phyloP scores from a whole-genome alignment of 2,329 filamentous ascomycete species.

The Botryosphaeria agaves region DNA sequence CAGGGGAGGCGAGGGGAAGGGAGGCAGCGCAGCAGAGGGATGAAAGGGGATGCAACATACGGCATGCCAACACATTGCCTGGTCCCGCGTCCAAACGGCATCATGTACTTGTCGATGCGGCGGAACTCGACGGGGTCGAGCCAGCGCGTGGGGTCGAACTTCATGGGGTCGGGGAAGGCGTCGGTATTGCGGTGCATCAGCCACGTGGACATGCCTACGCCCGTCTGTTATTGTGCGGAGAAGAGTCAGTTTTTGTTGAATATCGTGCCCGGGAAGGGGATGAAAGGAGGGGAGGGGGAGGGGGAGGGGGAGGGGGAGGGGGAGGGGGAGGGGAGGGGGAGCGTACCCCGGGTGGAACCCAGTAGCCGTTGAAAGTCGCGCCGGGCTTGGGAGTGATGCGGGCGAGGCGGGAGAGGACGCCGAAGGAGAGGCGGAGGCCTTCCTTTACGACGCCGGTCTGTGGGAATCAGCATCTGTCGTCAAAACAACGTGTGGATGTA shows the following conservation, averaged over 20 bases:
- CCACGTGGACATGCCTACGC: constrained; percentile 18
- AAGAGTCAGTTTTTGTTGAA: not conserved
- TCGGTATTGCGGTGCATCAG: constrained; percentile 14
- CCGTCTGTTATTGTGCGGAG: constrained; percentile 3
- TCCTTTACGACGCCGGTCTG: constrained; percentile 19
- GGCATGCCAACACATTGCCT: constrained; percentile 18
- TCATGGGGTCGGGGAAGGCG: constrained; percentile 15
- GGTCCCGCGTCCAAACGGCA: constrained; percentile 19
- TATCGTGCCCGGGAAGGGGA: not conserved
- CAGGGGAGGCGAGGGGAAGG: not conserved
- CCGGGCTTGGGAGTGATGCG: constrained; percentile 15
- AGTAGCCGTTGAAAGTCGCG: constrained; percentile 14
- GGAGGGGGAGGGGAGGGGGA: constrained; percentile 1
- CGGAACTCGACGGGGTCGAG: constrained; percentile 6
- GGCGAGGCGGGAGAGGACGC: constrained; percentile 15
- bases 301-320: not conserved
- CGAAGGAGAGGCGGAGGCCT: constrained; percentile 17
- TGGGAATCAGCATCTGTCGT: not conserved
- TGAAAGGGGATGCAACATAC: constrained; percentile 6
- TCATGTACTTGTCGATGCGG: constrained; percentile 14
- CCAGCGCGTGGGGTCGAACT: constrained; percentile 21
- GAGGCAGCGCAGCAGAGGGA: not conserved
- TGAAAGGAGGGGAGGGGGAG: not conserved
- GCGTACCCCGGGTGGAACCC: constrained; percentile 14
- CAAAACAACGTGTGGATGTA: not conserved